These are phyloP conservation scores for Ogataea ramenticola DNA, from an alignment of 805 yeast species.

Conservation along the genomic window DNA sequence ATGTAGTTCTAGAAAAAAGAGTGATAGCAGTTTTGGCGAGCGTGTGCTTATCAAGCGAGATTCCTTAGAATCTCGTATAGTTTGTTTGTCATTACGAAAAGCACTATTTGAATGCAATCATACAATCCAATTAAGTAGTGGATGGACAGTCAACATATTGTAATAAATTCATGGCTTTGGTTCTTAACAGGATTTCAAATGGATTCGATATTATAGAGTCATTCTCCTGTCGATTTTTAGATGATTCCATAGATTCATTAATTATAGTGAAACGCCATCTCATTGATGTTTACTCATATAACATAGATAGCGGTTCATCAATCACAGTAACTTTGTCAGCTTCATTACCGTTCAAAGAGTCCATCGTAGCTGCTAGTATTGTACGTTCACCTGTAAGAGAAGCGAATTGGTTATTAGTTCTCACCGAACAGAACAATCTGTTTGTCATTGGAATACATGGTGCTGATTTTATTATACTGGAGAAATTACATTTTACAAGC, in stretches of 20 bases:
- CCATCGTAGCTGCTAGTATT: constrained; percentile 13
- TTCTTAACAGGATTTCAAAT: background rate
- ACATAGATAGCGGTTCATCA: background rate
- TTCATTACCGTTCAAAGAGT: background rate
- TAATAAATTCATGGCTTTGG: background rate
- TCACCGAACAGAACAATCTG: constrained; percentile 17
- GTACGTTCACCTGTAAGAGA: constrained; percentile 11
- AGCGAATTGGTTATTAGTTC: constrained; percentile 15
- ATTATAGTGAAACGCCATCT: background rate
- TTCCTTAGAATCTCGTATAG: too few species aligned
- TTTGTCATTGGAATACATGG: constrained; percentile 11
- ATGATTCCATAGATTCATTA: background rate
- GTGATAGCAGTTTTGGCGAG: too few species aligned
- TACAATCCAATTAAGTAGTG: too few species aligned
- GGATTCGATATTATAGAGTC: background rate
- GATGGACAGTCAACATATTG: too few species aligned
- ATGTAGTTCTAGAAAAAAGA: too few species aligned
- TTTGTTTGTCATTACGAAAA: too few species aligned
- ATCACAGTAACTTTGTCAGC: background rate
- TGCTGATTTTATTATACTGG: constrained; percentile 8
- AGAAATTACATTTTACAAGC: constrained; percentile 8
- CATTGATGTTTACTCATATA: background rate
- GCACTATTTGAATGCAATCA: too few species aligned
- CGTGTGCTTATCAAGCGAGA: too few species aligned
- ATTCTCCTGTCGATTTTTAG: background rate